A percentile compares a stretch with the other conserved stretches of the same genome.
Evolutionary conservation across 2,329 filamentous ascomycete species (phyloP).

Genomic region (Colletotrichum caudatum): DNA sequence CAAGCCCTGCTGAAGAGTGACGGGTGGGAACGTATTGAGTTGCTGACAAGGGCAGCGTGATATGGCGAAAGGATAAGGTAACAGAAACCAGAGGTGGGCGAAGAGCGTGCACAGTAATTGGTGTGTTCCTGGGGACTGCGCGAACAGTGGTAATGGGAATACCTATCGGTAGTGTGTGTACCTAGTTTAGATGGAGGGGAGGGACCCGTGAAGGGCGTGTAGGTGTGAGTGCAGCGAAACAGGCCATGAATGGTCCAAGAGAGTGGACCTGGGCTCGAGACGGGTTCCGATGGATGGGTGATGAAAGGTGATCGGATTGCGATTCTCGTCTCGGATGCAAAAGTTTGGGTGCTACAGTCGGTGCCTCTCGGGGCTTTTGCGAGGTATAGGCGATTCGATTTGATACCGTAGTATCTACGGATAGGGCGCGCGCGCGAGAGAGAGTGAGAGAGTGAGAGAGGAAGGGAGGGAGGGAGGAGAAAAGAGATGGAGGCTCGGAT

Average conservation of each 20-base stretch:
- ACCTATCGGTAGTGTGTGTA: background rate
- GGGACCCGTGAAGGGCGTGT: conserved; percentile 16
- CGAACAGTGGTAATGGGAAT: conserved; percentile 17
- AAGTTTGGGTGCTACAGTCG: conserved; percentile 21
- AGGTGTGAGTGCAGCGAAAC: conserved; percentile 31
- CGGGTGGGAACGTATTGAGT: conserved; percentile 32
- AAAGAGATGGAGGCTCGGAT: conserved; percentile 40
- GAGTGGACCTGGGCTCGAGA: conserved; percentile 9
- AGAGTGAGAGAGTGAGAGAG: conserved; percentile 14
- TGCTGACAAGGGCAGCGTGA: conserved; percentile 35
- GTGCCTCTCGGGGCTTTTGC: conserved; percentile 33
- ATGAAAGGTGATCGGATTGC: background rate
- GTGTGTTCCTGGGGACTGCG: conserved; percentile 16
- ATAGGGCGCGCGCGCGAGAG: too few species aligned
- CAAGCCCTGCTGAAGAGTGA: conserved; percentile 31
- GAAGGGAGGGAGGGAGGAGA: conserved; percentile 3
- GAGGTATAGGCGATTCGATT: conserved; percentile 28
- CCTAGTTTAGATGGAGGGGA: conserved; percentile 1
- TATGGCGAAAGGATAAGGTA: conserved; percentile 39
- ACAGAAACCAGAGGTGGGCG: conserved; percentile 25
- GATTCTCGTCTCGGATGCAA: conserved; percentile 4
- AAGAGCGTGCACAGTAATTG: conserved; percentile 23
- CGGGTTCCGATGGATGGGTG: background rate
- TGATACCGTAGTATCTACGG: conserved; percentile 22
- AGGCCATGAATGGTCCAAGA: background rate